A percentile compares a stretch with the other conserved stretches of the same genome.
phyloP scores from a whole-genome alignment of 2,329 filamentous ascomycete genomes.

The Pestalotiopsis sp. region DNA sequence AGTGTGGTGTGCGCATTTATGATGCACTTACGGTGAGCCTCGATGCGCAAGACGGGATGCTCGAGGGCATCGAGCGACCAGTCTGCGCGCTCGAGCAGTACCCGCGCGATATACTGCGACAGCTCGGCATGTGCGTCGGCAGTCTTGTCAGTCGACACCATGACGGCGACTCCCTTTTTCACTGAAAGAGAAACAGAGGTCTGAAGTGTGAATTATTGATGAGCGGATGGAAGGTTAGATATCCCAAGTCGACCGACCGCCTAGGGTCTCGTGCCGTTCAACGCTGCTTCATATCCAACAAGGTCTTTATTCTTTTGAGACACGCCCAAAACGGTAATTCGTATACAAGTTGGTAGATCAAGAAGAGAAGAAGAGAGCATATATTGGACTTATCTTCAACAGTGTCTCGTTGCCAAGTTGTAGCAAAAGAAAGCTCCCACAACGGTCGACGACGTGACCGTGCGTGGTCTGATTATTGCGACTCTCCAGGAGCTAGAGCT shows the following conservation, averaged over 20 bases:
- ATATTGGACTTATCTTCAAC: background rate
- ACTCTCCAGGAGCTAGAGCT: background rate
- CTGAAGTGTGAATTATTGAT: background rate
- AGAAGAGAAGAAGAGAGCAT: too few relatives aligned
- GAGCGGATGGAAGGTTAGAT: background rate
- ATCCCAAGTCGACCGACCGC: background rate
- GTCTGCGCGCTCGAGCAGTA: background rate
- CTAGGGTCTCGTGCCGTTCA: background rate
- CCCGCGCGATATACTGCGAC: background rate
- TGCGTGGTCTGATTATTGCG: background rate
- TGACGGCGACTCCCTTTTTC: background rate
- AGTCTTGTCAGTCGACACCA: background rate
- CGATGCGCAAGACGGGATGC: constrained; percentile 1
- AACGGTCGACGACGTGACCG: background rate
- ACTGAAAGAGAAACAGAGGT: background rate
- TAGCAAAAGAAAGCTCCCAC: background rate
- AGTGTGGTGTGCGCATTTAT: background rate
- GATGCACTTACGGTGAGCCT: background rate
- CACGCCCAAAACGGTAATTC: too few relatives aligned
- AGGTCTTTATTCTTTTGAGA: too few relatives aligned
- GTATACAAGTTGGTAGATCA: too few relatives aligned
- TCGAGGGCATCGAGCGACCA: background rate
- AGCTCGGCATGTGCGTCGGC: background rate
- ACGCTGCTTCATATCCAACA: too few relatives aligned
- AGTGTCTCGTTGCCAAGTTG: background rate